Base-by-base conservation (phyloP, 176 grass and related monocot genomes). In the Metroxylon sagu region DNA sequence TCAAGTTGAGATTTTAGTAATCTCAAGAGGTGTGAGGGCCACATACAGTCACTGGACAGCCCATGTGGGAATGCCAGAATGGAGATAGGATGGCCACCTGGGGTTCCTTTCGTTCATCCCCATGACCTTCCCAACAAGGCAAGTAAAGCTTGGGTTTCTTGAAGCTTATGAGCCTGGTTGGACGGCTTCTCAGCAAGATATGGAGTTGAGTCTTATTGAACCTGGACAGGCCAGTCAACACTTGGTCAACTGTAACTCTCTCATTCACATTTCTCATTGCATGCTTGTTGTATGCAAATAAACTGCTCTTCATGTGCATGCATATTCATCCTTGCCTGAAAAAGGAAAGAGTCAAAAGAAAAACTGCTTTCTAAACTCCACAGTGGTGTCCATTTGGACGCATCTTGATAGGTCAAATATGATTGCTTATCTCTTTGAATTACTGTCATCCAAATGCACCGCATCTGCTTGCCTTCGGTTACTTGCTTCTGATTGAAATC, bases 51-150 rank as follows among this genome's bases (percentile, higher is more conserved):
- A 4, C 53, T 83, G 18, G 54, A 84, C 39, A 78, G 86, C 70
- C 77, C 85, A 0, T 95, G 86, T 62, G 64, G 73, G 18, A 81
- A 63, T 56, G 76, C 68, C 52, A 71, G 90, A 66, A 56, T 68
- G 68, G 86, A 83, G 56, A 82, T 95, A 54, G 90, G 85, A 76
- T 95, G 86, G 90, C 86, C 90, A 12, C 71, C 78, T 55, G 87
- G 70, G 43, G 85, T 95, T 78, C 90, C 90, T 51, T 95, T 95
- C 76, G 90, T 95, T 68, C 90, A 95, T 75, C 90, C 90, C 21
- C 90, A 95, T 82, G 90, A 95, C 57, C 90, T 95, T 50, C 90
- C 90, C 39, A 89, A 95, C 71, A 95, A 95, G 61, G 79, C 86
- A 49, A n/a, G n/a, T n/a, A n/a, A 95, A 95, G 55, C 77, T 95